phyloP scores from a whole-genome alignment of 305 asterid species.

The Fraxinus angustifolia region DNA sequence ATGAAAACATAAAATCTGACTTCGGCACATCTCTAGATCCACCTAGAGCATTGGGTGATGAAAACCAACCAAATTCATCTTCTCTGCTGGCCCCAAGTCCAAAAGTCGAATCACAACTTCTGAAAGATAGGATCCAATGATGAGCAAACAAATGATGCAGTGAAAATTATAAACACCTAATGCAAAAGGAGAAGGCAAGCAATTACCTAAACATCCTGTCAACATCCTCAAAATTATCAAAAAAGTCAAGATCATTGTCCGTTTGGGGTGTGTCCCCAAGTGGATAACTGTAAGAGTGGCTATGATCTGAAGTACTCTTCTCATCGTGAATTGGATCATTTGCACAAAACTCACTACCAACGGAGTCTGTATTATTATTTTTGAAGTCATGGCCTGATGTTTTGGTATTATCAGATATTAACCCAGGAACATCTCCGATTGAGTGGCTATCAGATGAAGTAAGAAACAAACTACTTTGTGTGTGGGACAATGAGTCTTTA shows the following conservation, averaged over 20 bases:
- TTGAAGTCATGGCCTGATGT: conserved; percentile 36
- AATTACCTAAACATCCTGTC: conserved; percentile 76
- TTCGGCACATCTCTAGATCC: conserved; percentile 37
- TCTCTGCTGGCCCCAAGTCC: conserved; percentile 52
- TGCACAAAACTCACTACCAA: conserved; percentile 37
- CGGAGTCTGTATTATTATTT: conserved; percentile 35
- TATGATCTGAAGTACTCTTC: conserved; percentile 39
- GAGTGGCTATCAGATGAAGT: conserved; percentile 33
- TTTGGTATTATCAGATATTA: conserved; percentile 37
- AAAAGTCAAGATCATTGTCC: conserved; percentile 42
- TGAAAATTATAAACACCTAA: not conserved
- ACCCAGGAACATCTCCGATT: not conserved
- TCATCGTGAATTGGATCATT: conserved; percentile 36
- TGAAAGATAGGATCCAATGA: conserved; percentile 31
- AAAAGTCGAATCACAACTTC: conserved; percentile 64
- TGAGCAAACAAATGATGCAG: conserved; percentile 25
- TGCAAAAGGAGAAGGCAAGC: conserved; percentile 9
- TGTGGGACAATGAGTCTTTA: conserved; percentile 35
- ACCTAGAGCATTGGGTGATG: conserved; percentile 50
- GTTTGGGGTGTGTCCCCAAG: conserved; percentile 47
- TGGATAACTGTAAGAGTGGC: conserved; percentile 47
- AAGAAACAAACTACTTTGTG: conserved; percentile 36
- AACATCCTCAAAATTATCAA: conserved; percentile 68
- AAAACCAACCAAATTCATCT: conserved; percentile 62
- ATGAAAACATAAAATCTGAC: conserved; percentile 43